phyloP scores from a whole-genome alignment of 2,329 filamentous ascomycete species.

The Neofusicoccum parvum region DNA sequence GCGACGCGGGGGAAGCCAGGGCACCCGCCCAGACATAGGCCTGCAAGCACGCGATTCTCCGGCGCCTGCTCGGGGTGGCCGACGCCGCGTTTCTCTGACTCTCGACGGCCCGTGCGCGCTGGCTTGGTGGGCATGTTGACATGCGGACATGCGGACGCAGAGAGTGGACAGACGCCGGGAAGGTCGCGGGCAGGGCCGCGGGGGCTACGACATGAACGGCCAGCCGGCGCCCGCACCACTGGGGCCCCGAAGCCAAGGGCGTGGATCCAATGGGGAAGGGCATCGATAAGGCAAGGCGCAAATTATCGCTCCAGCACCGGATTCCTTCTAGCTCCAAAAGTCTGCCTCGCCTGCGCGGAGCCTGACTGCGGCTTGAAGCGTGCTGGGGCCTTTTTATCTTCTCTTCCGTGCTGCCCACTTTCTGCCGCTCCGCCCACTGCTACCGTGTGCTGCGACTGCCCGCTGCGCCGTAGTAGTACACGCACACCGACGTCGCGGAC shows the following conservation, averaged over 20 bases:
- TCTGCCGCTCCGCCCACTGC: not conserved
- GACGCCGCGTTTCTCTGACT: not conserved
- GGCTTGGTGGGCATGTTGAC: not conserved
- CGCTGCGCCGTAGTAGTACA: not conserved
- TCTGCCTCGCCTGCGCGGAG: not conserved
- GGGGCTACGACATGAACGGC: not conserved
- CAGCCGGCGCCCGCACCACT: not conserved
- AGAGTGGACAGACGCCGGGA: not conserved
- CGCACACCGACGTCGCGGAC: slow-evolving; percentile 7
- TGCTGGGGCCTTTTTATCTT: not conserved
- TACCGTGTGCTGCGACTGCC: not conserved
- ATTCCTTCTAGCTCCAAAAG: slow-evolving; percentile 1
- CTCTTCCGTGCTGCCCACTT: not conserved
- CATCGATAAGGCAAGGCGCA: slow-evolving; percentile 14
- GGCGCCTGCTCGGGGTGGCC: not conserved
- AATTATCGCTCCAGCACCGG: slow-evolving; percentile 7
- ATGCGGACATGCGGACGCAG: not conserved
- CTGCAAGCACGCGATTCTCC: not conserved
- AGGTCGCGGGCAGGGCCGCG: slow-evolving; percentile 5
- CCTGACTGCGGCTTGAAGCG: not conserved
- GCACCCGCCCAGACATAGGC: slow-evolving; percentile 1
- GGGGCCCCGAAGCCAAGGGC: slow-evolving; percentile 12
- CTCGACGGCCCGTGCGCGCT: not conserved
- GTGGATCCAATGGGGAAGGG: not conserved
- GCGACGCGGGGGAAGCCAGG: not conserved